These are phyloP conservation scores for Plasmopara halstedii DNA, from an alignment of 352 stramenopile genomes.

Conservation along the genomic window DNA sequence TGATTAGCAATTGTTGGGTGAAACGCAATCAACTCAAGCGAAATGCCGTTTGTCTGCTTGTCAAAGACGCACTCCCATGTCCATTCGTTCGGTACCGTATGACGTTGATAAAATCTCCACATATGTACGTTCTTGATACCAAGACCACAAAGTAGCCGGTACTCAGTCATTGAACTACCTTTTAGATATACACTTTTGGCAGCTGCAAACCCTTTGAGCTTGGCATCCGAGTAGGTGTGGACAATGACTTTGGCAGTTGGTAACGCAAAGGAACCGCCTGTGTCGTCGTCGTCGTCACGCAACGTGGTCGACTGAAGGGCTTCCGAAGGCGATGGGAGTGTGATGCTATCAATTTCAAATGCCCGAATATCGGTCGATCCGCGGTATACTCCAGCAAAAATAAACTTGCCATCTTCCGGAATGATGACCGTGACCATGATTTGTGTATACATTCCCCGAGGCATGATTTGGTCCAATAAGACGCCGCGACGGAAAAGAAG, in stretches of 20 bases:
- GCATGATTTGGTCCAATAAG: constrained; percentile 72
- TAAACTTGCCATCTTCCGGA: constrained; percentile 73
- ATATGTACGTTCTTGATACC: constrained; percentile 85
- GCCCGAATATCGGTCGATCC: constrained; percentile 82
- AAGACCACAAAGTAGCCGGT: constrained; percentile 71
- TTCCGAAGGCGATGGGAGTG: constrained; percentile 32
- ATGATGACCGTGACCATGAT: constrained; percentile 73
- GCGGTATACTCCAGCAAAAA: constrained; percentile 79
- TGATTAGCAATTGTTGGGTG: constrained; percentile 41
- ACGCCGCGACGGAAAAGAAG: constrained; percentile 62
- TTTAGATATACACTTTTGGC: constrained; percentile 54
- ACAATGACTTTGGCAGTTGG: constrained; percentile 43
- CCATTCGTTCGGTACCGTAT: constrained; percentile 25
- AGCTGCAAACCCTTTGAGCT: constrained; percentile 78
- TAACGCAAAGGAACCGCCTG: constrained; percentile 22
- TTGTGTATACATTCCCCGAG: constrained; percentile 76
- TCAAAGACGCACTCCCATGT: constrained; percentile 82
- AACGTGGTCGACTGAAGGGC: constrained; percentile 4
- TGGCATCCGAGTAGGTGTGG: constrained; percentile 74
- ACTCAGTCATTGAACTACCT: constrained; percentile 44
- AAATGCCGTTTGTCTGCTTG: constrained; percentile 83
- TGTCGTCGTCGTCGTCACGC: constrained; percentile 25
- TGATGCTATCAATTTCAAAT: constrained; percentile 76
- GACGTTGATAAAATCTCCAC: constrained; percentile 69
- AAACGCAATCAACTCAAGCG: constrained; percentile 72